These are phyloP conservation scores for Corynascus novoguineensis DNA, from an alignment of 495 filamentous ascomycete species.

Conservation along the genomic window DNA sequence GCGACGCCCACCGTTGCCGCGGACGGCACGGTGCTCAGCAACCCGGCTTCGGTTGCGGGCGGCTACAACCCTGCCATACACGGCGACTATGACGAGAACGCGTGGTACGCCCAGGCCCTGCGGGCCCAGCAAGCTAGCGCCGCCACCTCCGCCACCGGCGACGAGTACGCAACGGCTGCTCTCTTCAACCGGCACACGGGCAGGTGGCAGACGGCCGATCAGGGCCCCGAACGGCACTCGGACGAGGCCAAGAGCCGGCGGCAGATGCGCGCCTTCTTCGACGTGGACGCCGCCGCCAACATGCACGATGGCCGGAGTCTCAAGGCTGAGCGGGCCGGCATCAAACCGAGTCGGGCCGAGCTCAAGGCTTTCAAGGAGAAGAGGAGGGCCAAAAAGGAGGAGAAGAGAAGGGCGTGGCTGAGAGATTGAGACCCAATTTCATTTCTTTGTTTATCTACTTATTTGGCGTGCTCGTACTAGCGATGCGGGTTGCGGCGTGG, in stretches of 20 bases:
- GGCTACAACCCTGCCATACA: slow-evolving; percentile 96
- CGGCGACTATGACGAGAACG: slow-evolving; percentile 89
- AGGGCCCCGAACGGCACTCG: slow-evolving; percentile 53
- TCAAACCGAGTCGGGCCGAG: slow-evolving; percentile 80
- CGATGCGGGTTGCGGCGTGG: neutral
- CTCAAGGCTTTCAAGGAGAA: slow-evolving; percentile 69
- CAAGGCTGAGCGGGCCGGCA: slow-evolving; percentile 82
- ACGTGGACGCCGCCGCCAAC: slow-evolving; percentile 96
- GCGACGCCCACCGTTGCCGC: slow-evolving; percentile 22
- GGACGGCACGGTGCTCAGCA: slow-evolving; percentile 22
- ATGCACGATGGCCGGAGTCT: slow-evolving; percentile 85
- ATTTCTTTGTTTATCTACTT: neutral
- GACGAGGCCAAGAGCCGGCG: slow-evolving; percentile 84
- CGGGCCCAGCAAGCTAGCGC: slow-evolving; percentile 35
- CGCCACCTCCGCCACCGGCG: slow-evolving; percentile 48
- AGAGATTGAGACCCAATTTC: slow-evolving; percentile 52
- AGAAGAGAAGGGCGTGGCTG: slow-evolving; percentile 89
- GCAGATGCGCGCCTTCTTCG: slow-evolving; percentile 93
- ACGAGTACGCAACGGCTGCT: slow-evolving; percentile 59
- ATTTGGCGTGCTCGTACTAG: too few species aligned
- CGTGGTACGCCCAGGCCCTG: slow-evolving; percentile 77
- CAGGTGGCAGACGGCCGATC: slow-evolving; percentile 70
- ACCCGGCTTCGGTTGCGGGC: slow-evolving; percentile 40
- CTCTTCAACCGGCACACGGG: slow-evolving; percentile 93
- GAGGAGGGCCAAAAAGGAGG: slow-evolving; percentile 74